A percentile compares a stretch with the other conserved stretches of the same genome.
phyloP scores from a whole-genome alignment of 2,329 filamentous ascomycete species.

The Chrysoporthe austroafricana region DNA sequence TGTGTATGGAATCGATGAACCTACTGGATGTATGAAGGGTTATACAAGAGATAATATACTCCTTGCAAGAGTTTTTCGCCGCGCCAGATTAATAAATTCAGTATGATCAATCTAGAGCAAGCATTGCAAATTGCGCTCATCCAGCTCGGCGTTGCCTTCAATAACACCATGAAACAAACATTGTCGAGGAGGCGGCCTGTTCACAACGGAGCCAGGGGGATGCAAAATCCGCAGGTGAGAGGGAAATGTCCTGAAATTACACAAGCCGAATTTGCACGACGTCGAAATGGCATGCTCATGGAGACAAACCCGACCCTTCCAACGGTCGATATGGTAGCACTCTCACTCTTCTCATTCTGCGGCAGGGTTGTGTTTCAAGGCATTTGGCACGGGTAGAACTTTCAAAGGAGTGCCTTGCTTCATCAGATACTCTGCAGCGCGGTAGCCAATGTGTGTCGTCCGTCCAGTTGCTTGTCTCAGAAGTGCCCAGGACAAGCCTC shows the following conservation, averaged over 20 bases:
- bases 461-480: slow-evolving; percentile 9
- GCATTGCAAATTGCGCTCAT: neutral
- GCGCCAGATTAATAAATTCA: too few relatives aligned
- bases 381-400: neutral
- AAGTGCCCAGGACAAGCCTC: slow-evolving; percentile 5
- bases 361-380: neutral
- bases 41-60: too few relatives aligned
- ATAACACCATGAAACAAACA: neutral
- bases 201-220: too few relatives aligned
- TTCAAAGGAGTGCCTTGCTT: neutral
- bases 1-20: too few relatives aligned
- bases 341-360: too few relatives aligned
- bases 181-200: neutral
- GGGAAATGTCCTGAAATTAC: neutral
- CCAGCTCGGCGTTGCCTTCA: neutral
- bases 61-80: too few relatives aligned
- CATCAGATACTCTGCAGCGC: neutral
- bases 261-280: neutral
- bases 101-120: too few relatives aligned
- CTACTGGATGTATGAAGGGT: too few relatives aligned
- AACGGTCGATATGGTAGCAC: neutral
- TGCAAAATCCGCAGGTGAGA: neutral
- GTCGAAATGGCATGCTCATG: neutral
- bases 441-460: neutral
- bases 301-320: neutral